Base-by-base conservation (phyloP, 176 grass and related monocot species). In the Pharus latifolius region DNA sequence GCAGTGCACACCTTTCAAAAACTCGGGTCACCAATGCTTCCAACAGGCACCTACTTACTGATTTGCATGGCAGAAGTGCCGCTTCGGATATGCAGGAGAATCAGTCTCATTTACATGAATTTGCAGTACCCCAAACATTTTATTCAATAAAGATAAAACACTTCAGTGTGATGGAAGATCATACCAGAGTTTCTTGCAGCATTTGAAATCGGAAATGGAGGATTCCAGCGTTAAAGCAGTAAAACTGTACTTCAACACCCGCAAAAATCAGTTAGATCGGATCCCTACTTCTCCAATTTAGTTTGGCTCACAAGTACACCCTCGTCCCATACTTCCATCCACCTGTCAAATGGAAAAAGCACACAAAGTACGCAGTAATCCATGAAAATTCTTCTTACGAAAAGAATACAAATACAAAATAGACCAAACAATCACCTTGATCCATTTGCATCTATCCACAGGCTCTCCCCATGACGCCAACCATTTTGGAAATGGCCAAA, bases 401-500 rank as follows among this genome's bases (percentile, higher is more conserved):
- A 69, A 51, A 12, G 13, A 9, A n/a, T 8, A 67, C 18, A 68
- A 64, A 46, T 10, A n/a, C 0, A 23, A 70, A 71, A 49, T 67
- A 51, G 27, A 46, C 0, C 9, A 55, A 7, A n/a, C n/a, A 72
- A 33, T 31, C 83, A 96, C 95, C 90, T 98, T 80, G 76, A 91
- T 68, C 84, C 95, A 5, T 82, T 82, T 56, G 54, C 65, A 80
- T 88, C 90, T 60, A 94, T 87, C 76, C 67, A 81, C 8, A 99
- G 49, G 69, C 81, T 63, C 57, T 85, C 70, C 23, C 95, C 90
- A 76, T 91, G 84, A 12, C 84, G 87, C 90, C 95, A 99, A 51
- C 87, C 95, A 76, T 91, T 91, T 81, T 69, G 87, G 56, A 99
- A 99, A 76, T 94, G 72, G 46, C 90, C 87, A 84, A 94, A 91